These are phyloP conservation scores for Gynochthodes officinalis DNA, from an alignment of 257 asterid species.

Conservation along the genomic window DNA sequence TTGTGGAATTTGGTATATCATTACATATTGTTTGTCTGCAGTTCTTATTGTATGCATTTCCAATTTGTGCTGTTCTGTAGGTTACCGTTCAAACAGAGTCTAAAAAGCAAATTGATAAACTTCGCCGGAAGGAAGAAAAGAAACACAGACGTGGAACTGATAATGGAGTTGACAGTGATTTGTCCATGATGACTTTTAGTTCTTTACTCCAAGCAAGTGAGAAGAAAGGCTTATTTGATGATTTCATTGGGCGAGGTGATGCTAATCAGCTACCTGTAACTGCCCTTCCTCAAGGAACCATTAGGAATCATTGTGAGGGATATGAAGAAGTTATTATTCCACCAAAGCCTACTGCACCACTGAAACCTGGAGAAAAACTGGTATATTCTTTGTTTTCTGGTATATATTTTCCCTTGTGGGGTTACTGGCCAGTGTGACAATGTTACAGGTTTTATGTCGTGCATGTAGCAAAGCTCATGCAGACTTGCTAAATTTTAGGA, in stretches of 20 bases:
- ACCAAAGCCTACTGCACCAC: conserved; percentile 84
- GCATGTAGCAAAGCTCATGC: not conserved
- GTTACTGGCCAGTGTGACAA: not conserved
- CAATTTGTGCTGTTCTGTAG: conserved; percentile 30
- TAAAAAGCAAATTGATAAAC: conserved; percentile 80
- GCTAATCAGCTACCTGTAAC: conserved; percentile 55
- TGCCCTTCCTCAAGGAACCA: conserved; percentile 89
- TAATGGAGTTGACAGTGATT: conserved; percentile 61
- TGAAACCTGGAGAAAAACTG: conserved; percentile 96
- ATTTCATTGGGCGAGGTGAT: conserved; percentile 83
- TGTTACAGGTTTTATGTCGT: not conserved
- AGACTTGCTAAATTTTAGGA: not conserved
- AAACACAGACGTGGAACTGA: conserved; percentile 79
- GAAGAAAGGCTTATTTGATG: conserved; percentile 77
- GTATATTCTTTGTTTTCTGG: conserved; percentile 28
- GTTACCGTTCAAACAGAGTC: conserved; percentile 96
- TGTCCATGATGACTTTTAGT: conserved; percentile 62
- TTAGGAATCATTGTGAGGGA: conserved; percentile 76
- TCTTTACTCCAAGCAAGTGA: conserved; percentile 90
- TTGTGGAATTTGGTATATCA: conserved; percentile 12
- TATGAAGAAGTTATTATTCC: conserved; percentile 94
- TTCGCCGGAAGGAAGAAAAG: conserved; percentile 94
- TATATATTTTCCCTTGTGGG: not conserved
- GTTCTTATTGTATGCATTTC: not conserved
- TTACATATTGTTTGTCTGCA: not conserved